A percentile compares a stretch with the other conserved stretches of the same genome.
Evolutionary conservation across 257 asterid species (phyloP).

Genomic region (Galeopsis tetrahit): DNA sequence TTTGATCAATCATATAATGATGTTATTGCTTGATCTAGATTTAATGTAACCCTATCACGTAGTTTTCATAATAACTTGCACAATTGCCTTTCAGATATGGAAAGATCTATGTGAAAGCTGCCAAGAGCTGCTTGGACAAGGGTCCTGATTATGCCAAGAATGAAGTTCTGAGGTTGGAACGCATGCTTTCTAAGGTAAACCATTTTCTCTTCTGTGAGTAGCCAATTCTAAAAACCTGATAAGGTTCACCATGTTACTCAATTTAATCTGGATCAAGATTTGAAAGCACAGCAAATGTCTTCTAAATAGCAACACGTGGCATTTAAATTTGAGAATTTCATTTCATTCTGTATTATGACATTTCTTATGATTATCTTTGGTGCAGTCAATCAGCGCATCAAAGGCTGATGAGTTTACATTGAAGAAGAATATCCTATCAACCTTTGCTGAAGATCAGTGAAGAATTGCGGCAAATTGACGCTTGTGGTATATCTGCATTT

Average conservation of each 20-base stretch:
- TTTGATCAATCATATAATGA: background rate
- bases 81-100: conserved; percentile 57
- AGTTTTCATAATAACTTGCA: conserved; percentile 20
- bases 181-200: conserved; percentile 86
- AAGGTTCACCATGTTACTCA: background rate
- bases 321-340: background rate
- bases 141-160: conserved; percentile 88
- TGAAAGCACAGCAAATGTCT: background rate
- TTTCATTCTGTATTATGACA: background rate
- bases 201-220: background rate
- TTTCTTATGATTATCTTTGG: conserved; percentile 17
- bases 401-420: conserved; percentile 87
- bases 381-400: conserved; percentile 72
- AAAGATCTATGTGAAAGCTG: conserved; percentile 80
- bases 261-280: background rate
- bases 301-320: background rate
- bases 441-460: conserved; percentile 55
- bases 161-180: conserved; percentile 78
- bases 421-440: conserved; percentile 82
- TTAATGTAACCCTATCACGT: background rate
- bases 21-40: conserved; percentile 27
- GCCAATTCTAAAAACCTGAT: background rate
- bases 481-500: conserved; percentile 17
- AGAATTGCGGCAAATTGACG: conserved; percentile 20
- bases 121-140: conserved; percentile 77